A percentile compares a stretch with the other conserved stretches of the same genome.
Conservation (phyloP, 192 early-diverging fungal genomes). For the Jimgerdemannia lactiflua region DNA sequence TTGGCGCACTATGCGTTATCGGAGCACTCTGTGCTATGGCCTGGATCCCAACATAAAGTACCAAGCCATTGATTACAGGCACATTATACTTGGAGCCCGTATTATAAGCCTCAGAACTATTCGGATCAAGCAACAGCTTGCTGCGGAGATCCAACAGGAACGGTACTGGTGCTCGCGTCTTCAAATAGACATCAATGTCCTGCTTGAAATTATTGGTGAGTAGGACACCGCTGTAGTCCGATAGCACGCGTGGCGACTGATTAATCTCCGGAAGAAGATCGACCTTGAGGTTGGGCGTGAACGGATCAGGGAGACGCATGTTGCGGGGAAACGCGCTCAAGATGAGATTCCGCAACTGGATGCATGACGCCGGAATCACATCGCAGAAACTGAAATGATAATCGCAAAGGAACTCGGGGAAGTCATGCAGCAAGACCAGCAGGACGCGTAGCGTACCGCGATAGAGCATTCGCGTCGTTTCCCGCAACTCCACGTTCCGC, state of each 20-base stretch:
- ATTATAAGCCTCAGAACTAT: slow-evolving; percentile 29
- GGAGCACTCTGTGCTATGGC: slow-evolving; percentile 58
- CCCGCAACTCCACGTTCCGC: slow-evolving; percentile 60
- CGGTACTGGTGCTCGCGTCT: slow-evolving; percentile 47
- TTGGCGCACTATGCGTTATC: slow-evolving; percentile 61
- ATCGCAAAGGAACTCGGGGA: slow-evolving; percentile 94
- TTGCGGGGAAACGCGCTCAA: slow-evolving; percentile 94
- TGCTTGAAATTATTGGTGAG: slow-evolving; percentile 58
- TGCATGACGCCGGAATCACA: slow-evolving; percentile 86
- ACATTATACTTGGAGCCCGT: slow-evolving; percentile 68
- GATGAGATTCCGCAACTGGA: slow-evolving; percentile 95
- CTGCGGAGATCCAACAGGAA: slow-evolving; percentile 60
- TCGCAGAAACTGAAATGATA: slow-evolving; percentile 92
- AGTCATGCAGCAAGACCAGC: slow-evolving; percentile 92
- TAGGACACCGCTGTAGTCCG: slow-evolving; percentile 75
- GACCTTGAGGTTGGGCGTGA: slow-evolving; percentile 93
- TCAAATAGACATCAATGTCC: slow-evolving; percentile 73
- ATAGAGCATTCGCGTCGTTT: slow-evolving; percentile 82
- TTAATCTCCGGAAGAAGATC: slow-evolving; percentile 88
- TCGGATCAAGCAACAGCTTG: slow-evolving; percentile 43
- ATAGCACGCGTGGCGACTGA: slow-evolving; percentile 80
- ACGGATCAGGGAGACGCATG: slow-evolving; percentile 96
- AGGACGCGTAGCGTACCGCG: slow-evolving; percentile 86
- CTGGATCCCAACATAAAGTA: slow-evolving; percentile 82
- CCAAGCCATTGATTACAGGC: slow-evolving; percentile 80